Base-by-base conservation (phyloP, 2,329 filamentous ascomycete genomes). In the Exophiala xenobiotica region DNA sequence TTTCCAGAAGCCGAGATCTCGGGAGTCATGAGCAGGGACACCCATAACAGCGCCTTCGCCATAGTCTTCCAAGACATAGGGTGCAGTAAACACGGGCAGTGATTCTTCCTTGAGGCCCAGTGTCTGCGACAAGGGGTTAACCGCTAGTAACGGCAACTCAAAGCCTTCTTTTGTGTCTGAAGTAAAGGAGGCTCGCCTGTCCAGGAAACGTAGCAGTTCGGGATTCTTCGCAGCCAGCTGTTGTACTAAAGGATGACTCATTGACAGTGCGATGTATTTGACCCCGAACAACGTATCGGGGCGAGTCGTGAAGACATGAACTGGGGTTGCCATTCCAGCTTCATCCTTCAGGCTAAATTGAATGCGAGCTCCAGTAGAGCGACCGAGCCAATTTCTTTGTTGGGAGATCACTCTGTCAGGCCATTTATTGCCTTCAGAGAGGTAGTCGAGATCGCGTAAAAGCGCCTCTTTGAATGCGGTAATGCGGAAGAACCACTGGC, bases 31-130 rank as follows among this genome's bases (percentile, higher is more conserved):
- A 1, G 85, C 90, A 0, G 90, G 90, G 6, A 95, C 90, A 37
- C 90, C 90, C 90, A 96, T 95, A 1, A 95, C 86, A 7, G 90
- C 90, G 1, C 90, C 90, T 59, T 90, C 87, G 12, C 90, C 89
- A 61, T 95, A 93, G 64, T 90, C 87, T 20, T 86, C 86, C 4
- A 95, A 75, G 8, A 95, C 90, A 64, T 95, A 95, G 0, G 89
- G 85, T 7, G 90, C 88, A 18, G 88, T 86, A 63, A 86, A 95
- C 4, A 95, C 77, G 1, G 90, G 89, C 4, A 95, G 61, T 1
- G 74, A 71, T n/a, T 76, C 74, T 1, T 77, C 75, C 0, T 74
- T 75, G 1, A 70, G 66, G 5, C 77, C 74, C 31, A 79, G 72
- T 41, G 82, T 79, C 1, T 79, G 75, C 6, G 65, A 65, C 12